Percentiles rank a stretch among this genome's conserved stretches.
Conservation (phyloP, 2,329 filamentous ascomycete genomes). For the Tolypocladium tropicale region DNA sequence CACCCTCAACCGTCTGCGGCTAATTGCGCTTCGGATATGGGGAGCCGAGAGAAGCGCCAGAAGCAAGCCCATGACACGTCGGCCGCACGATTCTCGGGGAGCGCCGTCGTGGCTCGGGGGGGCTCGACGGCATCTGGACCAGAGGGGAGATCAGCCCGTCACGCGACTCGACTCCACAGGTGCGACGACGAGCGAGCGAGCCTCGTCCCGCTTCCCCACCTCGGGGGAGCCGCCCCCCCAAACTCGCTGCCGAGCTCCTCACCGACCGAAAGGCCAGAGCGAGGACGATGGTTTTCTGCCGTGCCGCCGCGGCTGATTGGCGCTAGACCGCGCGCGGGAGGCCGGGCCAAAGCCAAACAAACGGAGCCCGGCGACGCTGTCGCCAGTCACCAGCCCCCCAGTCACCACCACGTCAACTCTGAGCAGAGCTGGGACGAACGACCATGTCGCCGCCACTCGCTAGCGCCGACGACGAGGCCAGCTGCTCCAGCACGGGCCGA, state of each 20-base stretch:
- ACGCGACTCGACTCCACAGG: background rate
- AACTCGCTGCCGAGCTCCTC: background rate
- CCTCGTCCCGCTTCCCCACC: background rate
- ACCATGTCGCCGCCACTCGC: background rate
- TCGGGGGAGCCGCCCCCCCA: background rate
- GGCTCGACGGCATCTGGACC: background rate
- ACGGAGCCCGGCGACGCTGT: background rate
- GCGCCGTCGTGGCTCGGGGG: no score
- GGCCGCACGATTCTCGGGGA: no score
- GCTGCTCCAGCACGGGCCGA: background rate
- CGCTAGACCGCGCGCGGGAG: background rate
- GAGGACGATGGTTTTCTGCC: background rate
- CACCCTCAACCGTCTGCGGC: no score
- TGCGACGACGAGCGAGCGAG: background rate
- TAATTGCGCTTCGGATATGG: no score
- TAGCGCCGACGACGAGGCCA: background rate
- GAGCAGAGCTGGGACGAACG: no score
- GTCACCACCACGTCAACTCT: no score
- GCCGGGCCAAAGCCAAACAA: background rate
- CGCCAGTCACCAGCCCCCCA: background rate
- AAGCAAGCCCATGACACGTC: no score
- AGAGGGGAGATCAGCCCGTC: background rate
- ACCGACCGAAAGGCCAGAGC: no score
- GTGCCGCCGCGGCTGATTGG: background rate
- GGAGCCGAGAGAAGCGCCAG: no score